Evolutionary conservation across 2,329 filamentous ascomycete genomes (phyloP).

Genomic region (Dactylella cylindrospora): DNA sequence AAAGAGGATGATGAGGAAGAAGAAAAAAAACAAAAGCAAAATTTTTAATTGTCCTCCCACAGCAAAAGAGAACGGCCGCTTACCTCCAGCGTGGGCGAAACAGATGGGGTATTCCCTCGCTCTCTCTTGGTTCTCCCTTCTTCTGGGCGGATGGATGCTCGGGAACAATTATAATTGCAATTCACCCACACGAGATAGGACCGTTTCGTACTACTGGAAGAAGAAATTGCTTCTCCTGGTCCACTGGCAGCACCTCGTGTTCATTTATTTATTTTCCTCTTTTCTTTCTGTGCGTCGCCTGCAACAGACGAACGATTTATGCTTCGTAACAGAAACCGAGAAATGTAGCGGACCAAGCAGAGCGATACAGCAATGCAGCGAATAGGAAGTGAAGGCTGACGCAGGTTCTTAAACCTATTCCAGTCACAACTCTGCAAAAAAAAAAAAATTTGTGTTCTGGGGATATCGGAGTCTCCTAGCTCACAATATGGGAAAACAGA

Average conservation of each 20-base stretch:
- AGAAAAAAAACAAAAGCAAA: too few relatives aligned
- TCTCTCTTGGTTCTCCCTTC: too few relatives aligned
- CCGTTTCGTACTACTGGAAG: conserved; percentile 31
- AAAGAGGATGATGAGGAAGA: conserved; percentile 25
- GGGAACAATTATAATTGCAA: conserved; percentile 41
- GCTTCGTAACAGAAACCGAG: conserved; percentile 33
- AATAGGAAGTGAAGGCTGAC: conserved; percentile 42
- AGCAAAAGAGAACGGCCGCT: too few relatives aligned
- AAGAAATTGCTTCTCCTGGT: conserved; percentile 1
- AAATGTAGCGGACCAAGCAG: conserved; percentile 26
- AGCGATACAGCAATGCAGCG: conserved; percentile 16
- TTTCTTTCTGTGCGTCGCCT: too few relatives aligned
- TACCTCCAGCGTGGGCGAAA: too few relatives aligned
- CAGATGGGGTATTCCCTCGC: too few relatives aligned
- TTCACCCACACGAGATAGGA: neutral
- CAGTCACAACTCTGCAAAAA: conserved; percentile 17
- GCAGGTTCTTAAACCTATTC: conserved; percentile 32
- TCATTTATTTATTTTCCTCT: too few relatives aligned
- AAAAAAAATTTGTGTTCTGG: conserved; percentile 5
- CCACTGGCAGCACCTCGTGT: conserved; percentile 22
- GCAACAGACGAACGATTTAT: too few relatives aligned
- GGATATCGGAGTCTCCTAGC: conserved; percentile 31
- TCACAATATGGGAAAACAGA: neutral
- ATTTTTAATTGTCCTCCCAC: too few relatives aligned
- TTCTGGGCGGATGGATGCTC: too few relatives aligned